Conservation (phyloP, 2,329 filamentous ascomycete genomes). For the Fusarium marasasianum region DNA sequence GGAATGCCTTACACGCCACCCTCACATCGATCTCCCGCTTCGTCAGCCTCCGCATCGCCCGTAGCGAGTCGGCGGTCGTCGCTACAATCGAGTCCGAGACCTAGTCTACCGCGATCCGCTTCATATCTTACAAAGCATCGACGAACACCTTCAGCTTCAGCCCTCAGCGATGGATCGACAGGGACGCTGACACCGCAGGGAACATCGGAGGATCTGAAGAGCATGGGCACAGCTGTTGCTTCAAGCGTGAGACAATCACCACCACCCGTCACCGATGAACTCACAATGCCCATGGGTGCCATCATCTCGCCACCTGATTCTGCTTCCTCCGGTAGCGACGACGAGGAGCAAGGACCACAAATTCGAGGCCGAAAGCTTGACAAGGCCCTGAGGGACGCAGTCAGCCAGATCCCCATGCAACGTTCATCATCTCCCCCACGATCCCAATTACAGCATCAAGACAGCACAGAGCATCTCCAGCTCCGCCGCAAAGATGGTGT, state of each 20-base stretch:
- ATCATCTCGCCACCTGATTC: conserved; percentile 94
- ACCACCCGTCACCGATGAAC: conserved; percentile 77
- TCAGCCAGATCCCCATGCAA: conserved; percentile 75
- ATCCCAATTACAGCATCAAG: conserved; percentile 43
- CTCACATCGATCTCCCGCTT: conserved; percentile 70
- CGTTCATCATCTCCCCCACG: conserved; percentile 59
- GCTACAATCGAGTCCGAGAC: conserved; percentile 59
- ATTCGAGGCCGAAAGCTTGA: conserved; percentile 60
- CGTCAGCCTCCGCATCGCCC: conserved; percentile 66
- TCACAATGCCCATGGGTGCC: conserved; percentile 81
- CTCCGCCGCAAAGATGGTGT: conserved; percentile 48
- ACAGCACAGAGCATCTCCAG: conserved; percentile 57
- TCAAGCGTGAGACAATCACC: conserved; percentile 81
- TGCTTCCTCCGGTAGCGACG: conserved; percentile 81
- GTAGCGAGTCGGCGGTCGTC: conserved; percentile 68
- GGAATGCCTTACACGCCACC: conserved; percentile 92
- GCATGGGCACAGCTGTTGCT: conserved; percentile 46
- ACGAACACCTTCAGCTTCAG: conserved; percentile 61
- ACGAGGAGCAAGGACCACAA: conserved; percentile 73
- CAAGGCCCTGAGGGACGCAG: conserved; percentile 80
- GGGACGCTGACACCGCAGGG: conserved; percentile 58
- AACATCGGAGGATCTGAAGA: conserved; percentile 61
- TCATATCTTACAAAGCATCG: conserved; percentile 73
- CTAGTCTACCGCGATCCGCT: conserved; percentile 69
- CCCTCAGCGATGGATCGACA: conserved; percentile 40